A percentile compares a stretch with the other conserved stretches of the same genome.
Evolutionary conservation across 2,329 filamentous ascomycete genomes (phyloP).

Genomic region (Aspergillus uvarum): DNA sequence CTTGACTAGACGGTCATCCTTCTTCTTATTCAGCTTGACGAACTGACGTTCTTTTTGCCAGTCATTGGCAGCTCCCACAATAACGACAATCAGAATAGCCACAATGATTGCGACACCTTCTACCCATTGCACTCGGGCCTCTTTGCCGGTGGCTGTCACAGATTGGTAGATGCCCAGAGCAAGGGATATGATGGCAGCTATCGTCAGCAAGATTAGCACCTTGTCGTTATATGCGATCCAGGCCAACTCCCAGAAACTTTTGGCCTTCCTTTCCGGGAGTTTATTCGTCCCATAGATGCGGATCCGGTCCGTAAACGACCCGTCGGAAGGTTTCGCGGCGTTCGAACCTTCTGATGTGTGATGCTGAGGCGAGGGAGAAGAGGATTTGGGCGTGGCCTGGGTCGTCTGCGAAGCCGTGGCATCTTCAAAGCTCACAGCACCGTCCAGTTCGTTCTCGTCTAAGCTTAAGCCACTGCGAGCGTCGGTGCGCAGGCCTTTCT

Average conservation of each 20-base stretch:
- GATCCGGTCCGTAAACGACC: conserved; percentile 61
- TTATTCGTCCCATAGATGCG: conserved; percentile 69
- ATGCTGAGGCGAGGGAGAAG: conserved; percentile 19
- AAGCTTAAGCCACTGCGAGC: conserved; percentile 64
- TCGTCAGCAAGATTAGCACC: conserved; percentile 68
- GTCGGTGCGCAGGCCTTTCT: conserved; percentile 70
- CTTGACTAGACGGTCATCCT: conserved; percentile 72
- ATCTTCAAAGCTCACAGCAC: conserved; percentile 67
- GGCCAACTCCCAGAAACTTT: conserved; percentile 66
- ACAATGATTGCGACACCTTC: conserved; percentile 78
- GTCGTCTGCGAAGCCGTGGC: conserved; percentile 39
- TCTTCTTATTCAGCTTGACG: conserved; percentile 76
- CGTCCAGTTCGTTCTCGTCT: conserved; percentile 66
- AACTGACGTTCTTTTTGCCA: conserved; percentile 82
- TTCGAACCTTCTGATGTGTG: conserved; percentile 15
- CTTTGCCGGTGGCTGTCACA: conserved; percentile 54
- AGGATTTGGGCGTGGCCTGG: conserved; percentile 29
- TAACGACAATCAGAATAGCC: conserved; percentile 72
- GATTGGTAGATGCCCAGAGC: conserved; percentile 74
- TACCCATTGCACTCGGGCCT: conserved; percentile 71
- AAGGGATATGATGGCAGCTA: conserved; percentile 71
- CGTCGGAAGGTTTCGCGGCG: conserved; percentile 29
- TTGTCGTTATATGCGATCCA: conserved; percentile 86
- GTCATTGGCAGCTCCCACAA: conserved; percentile 76
- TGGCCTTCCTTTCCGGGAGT: conserved; percentile 67